A percentile compares a stretch with the other conserved stretches of the same genome.
Conservation (phyloP, 1,284 basidiomycete species). For the Tylopilus orsonianus region DNA sequence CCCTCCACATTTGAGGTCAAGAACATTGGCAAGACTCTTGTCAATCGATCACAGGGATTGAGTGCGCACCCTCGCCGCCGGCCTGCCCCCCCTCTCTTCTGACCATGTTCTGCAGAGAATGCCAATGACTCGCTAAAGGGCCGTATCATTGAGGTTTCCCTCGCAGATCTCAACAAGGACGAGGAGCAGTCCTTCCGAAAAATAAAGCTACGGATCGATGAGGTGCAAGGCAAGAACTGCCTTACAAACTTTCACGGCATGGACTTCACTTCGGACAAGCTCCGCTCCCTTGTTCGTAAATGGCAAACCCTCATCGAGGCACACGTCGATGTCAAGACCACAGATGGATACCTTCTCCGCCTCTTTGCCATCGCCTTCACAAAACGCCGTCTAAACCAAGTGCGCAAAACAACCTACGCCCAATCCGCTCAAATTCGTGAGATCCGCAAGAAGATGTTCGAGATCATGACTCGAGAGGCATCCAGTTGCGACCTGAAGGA, state of each 20-base stretch:
- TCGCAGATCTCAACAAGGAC: conserved; percentile 99
- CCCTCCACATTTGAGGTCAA: conserved; percentile 97
- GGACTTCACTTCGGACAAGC: conserved; percentile 99
- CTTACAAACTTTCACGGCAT: conserved; percentile 99
- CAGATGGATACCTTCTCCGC: conserved; percentile 98
- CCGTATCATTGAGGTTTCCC: conserved; percentile 94
- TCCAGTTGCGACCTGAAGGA: conserved; percentile 97
- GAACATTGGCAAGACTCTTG: conserved; percentile 98
- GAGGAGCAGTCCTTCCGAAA: conserved; percentile 99
- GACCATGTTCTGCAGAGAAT: conserved; percentile 68
- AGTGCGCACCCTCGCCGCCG: conserved; percentile 60
- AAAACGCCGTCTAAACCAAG: conserved; percentile 94
- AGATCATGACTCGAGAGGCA: conserved; percentile 98
- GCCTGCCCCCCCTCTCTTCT: conserved; percentile 13
- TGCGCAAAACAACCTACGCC: conserved; percentile 99
- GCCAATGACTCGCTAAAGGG: conserved; percentile 99
- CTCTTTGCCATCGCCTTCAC: conserved; percentile 99
- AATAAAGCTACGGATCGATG: conserved; percentile 97
- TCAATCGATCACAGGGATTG: conserved; percentile 97
- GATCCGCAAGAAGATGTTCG: conserved; percentile 99
- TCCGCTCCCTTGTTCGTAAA: conserved; percentile 99
- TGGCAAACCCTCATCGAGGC: conserved; percentile 99
- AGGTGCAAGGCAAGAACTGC: conserved; percentile 99
- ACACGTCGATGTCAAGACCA: conserved; percentile 98
- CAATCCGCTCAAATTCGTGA: conserved; percentile 94